These are phyloP conservation scores for Crithidia fasciculata DNA, from an alignment of 208 protist genomes.

Conservation along the genomic window DNA sequence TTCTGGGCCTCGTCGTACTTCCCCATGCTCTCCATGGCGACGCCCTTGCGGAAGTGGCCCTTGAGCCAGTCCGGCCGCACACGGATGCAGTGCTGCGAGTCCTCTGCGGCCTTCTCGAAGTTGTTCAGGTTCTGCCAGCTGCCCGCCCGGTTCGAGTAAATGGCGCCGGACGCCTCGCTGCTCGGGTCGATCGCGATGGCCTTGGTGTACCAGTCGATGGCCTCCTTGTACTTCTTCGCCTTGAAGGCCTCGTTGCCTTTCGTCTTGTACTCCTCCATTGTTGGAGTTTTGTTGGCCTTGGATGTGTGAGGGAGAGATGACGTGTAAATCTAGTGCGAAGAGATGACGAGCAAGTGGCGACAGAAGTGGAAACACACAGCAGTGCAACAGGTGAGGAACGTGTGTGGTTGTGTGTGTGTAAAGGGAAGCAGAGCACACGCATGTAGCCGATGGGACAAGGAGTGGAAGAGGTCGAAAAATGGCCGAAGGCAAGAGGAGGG, in stretches of 20 bases:
- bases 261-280: constrained; percentile 86
- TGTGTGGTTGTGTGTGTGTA: no score
- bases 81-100: constrained; percentile 88
- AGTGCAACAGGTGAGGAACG: no score
- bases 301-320: no score
- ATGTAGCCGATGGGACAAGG: no score
- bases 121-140: constrained; percentile 83
- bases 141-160: constrained; percentile 93
- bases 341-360: no score
- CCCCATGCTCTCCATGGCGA: constrained; percentile 74
- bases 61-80: constrained; percentile 90
- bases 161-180: constrained; percentile 70
- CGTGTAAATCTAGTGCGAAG: no score
- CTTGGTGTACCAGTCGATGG: constrained; percentile 92
- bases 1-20: constrained; percentile 84
- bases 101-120: constrained; percentile 73
- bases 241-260: constrained; percentile 94
- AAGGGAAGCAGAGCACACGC: no score
- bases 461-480: no score
- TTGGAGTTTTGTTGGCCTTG: background rate
- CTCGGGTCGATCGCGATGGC: constrained; percentile 82
- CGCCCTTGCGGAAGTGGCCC: constrained; percentile 89
- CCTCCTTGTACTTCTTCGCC: constrained; percentile 85
- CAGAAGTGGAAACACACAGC: no score
- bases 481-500: no score